phyloP scores from a whole-genome alignment of 805 yeast genomes.

The Myxozyma monticola region DNA sequence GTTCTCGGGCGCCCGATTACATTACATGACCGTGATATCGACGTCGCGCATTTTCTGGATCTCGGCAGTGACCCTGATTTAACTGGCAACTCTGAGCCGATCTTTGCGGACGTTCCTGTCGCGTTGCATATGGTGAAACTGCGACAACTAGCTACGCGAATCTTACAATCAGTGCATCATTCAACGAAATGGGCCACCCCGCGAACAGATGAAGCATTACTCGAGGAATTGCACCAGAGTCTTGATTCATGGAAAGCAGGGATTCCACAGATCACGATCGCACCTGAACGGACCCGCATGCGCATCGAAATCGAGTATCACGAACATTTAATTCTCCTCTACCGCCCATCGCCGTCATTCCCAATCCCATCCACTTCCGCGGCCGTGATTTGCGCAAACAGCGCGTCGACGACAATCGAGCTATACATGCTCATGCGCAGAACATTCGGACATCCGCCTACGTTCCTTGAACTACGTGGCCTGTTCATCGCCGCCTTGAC shows the following conservation, averaged over 20 bases:
- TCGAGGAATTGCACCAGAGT: slow-evolving; percentile 12
- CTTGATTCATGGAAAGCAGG: slow-evolving; percentile 15
- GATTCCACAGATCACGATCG: slow-evolving; percentile 15
- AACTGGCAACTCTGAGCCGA: slow-evolving; percentile 1
- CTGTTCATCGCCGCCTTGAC: slow-evolving; percentile 24
- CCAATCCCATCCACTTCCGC: slow-evolving; percentile 19
- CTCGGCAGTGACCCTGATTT: slow-evolving; percentile 10
- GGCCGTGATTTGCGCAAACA: slow-evolving; percentile 8
- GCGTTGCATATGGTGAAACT: slow-evolving; percentile 25
- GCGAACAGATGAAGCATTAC: neutral
- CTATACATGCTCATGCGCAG: slow-evolving; percentile 9
- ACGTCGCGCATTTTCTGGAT: slow-evolving; percentile 29
- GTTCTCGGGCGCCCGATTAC: slow-evolving; percentile 53
- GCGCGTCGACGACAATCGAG: slow-evolving; percentile 19
- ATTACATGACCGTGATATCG: slow-evolving; percentile 53
- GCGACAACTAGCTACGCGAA: slow-evolving; percentile 15
- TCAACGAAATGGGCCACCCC: neutral
- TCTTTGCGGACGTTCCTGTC: slow-evolving; percentile 11
- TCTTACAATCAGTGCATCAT: slow-evolving; percentile 1
- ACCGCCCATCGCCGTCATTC: slow-evolving; percentile 22
- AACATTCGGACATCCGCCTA: slow-evolving; percentile 3
- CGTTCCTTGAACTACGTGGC: slow-evolving; percentile 12
- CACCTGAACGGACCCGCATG: slow-evolving; percentile 21
- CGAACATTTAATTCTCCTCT: slow-evolving; percentile 23
- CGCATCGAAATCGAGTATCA: slow-evolving; percentile 25